Evolutionary conservation across 1,284 basidiomycete species (phyloP).

Genomic region (Vanrija sp.): DNA sequence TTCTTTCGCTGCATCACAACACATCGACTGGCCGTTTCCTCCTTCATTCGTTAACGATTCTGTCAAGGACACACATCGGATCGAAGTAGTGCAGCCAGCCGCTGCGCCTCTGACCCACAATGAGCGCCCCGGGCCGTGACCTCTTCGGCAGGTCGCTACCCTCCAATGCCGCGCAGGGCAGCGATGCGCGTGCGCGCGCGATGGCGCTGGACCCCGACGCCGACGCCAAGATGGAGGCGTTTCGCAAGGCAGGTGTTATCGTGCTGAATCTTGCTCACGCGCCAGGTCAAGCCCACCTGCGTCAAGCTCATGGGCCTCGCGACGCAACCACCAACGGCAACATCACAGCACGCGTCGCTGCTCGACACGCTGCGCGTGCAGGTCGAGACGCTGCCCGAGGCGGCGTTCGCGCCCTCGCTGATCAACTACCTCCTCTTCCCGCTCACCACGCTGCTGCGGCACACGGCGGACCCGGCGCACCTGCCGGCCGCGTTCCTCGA

Average conservation of each 20-base stretch:
- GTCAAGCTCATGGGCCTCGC: slow-evolving; percentile 71
- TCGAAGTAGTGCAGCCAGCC: no score
- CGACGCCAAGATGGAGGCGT: slow-evolving; percentile 34
- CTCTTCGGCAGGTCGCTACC: slow-evolving; percentile 17
- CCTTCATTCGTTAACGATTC: no score
- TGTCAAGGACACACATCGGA: no score
- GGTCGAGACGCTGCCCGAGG: slow-evolving; percentile 53
- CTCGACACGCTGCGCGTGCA: slow-evolving; percentile 56
- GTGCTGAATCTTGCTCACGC: not conserved
- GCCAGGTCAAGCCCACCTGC: slow-evolving; percentile 71
- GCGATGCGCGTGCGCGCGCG: not conserved
- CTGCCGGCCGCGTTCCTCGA: slow-evolving; percentile 79
- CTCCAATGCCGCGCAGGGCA: not conserved
- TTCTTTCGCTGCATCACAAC: no score
- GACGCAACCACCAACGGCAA: slow-evolving; percentile 56
- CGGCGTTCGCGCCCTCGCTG: slow-evolving; percentile 58
- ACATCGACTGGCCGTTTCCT: no score
- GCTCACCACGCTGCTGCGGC: slow-evolving; percentile 71
- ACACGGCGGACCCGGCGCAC: slow-evolving; percentile 57
- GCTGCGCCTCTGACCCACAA: no score
- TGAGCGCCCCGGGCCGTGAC: slow-evolving; percentile 4
- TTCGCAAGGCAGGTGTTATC: slow-evolving; percentile 28
- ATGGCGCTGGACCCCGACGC: not conserved
- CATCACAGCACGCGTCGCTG: slow-evolving; percentile 55
- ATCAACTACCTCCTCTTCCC: slow-evolving; percentile 84